These are phyloP conservation scores for Pontederia paniculata DNA, from an alignment of 176 grass and related monocot species.

Conservation along the genomic window DNA sequence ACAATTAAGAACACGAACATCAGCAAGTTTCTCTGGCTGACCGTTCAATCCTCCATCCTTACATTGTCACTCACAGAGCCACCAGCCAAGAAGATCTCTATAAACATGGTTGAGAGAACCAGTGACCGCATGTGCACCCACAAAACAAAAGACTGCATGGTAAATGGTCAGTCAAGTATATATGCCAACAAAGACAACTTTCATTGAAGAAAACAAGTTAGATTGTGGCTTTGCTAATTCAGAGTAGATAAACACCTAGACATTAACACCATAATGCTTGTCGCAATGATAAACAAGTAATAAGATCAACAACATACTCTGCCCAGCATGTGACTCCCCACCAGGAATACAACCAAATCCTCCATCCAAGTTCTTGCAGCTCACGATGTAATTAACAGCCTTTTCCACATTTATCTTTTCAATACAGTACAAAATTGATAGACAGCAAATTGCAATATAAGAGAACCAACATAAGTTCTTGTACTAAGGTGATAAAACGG, in stretches of 20 bases:
- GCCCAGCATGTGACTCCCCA: slow-evolving; percentile 83
- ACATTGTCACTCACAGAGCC: slow-evolving; percentile 81
- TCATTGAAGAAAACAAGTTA: too few relatives aligned
- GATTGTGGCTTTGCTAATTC: too few relatives aligned
- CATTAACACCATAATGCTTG: too few relatives aligned
- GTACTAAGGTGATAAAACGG: background rate
- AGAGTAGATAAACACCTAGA: too few relatives aligned
- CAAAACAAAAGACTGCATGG: slow-evolving; percentile 82
- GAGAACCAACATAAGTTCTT: slow-evolving; percentile 50
- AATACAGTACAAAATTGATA: slow-evolving; percentile 50
- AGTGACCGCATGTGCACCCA: slow-evolving; percentile 61
- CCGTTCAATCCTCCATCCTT: slow-evolving; percentile 90
- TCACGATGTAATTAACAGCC: slow-evolving; percentile 76
- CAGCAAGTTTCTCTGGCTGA: slow-evolving; percentile 73
- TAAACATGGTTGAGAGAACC: slow-evolving; percentile 66
- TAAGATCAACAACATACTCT: slow-evolving; percentile 38
- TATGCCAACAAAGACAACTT: too few relatives aligned
- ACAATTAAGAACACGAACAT: too few relatives aligned
- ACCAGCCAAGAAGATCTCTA: slow-evolving; percentile 94
- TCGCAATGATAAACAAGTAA: too few relatives aligned
- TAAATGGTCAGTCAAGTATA: slow-evolving; percentile 5
- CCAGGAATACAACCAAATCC: slow-evolving; percentile 82
- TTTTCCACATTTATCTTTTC: slow-evolving; percentile 79
- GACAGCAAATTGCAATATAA: slow-evolving; percentile 63
- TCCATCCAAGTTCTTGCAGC: slow-evolving; percentile 92